Conservation (phyloP, 495 filamentous ascomycete genomes). For the Aspergillus nidulans region DNA sequence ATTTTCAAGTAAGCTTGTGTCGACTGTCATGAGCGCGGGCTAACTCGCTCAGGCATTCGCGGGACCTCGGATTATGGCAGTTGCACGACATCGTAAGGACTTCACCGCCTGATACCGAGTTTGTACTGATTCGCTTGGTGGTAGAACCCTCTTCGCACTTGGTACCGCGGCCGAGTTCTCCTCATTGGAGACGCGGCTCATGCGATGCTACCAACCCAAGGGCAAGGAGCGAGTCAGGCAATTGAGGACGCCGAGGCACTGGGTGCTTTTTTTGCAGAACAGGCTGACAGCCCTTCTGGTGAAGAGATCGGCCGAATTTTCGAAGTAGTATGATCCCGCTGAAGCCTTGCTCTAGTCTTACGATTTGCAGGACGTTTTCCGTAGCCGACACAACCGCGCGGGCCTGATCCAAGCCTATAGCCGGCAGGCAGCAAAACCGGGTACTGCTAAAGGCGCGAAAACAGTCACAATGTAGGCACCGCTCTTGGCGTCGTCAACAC, state of each 20-base stretch:
- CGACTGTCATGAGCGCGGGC: neutral
- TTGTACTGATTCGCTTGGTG: neutral
- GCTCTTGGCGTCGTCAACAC: neutral
- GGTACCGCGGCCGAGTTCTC: slow-evolving; percentile 34
- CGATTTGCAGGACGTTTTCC: slow-evolving; percentile 16
- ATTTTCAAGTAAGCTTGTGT: slow-evolving; percentile 21
- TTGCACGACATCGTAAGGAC: slow-evolving; percentile 30
- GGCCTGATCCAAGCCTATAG: slow-evolving; percentile 22
- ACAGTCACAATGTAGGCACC: slow-evolving; percentile 25
- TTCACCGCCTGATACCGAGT: neutral
- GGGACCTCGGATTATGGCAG: slow-evolving; percentile 30
- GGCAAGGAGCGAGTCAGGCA: slow-evolving; percentile 36
- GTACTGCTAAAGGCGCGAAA: slow-evolving; percentile 14
- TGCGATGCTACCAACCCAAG: slow-evolving; percentile 39
- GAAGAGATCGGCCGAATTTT: neutral
- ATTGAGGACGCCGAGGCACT: slow-evolving; percentile 39
- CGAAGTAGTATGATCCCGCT: neutral
- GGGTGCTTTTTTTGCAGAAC: slow-evolving; percentile 25
- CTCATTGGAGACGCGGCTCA: slow-evolving; percentile 45
- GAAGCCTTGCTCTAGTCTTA: neutral
- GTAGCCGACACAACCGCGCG: slow-evolving; percentile 17
- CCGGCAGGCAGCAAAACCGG: slow-evolving; percentile 6
- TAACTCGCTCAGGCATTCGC: slow-evolving; percentile 1
- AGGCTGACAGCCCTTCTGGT: neutral
- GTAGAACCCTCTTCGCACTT: slow-evolving; percentile 30